Percentiles rank a stretch among this genome's conserved stretches.
phyloP scores from a whole-genome alignment of 257 asterid genomes.

The Solanum etuberosum region DNA sequence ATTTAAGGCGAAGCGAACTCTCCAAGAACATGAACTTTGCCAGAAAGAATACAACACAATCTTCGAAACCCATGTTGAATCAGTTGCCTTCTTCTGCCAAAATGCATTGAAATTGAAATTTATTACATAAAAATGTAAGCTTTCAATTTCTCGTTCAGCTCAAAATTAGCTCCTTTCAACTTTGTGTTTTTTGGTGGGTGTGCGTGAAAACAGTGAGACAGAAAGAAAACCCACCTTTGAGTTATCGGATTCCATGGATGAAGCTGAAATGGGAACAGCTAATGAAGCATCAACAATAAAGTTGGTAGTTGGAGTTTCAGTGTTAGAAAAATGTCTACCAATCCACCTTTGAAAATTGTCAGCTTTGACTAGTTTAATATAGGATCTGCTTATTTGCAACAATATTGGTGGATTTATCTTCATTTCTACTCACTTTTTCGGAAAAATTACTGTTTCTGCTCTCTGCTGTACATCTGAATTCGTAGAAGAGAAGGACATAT shows the following conservation, averaged over 20 bases:
- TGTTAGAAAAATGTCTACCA: neutral
- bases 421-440: neutral
- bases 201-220: neutral
- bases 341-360: neutral
- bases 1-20: conserved; percentile 70
- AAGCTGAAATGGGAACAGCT: neutral
- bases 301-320: neutral
- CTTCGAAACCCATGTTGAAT: conserved; percentile 27
- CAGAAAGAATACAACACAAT: conserved; percentile 65
- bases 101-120: neutral
- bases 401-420: neutral
- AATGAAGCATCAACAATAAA: neutral
- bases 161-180: neutral
- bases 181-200: neutral
- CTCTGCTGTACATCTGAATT: neutral
- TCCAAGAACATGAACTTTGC: conserved; percentile 87
- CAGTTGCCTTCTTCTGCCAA: conserved; percentile 23
- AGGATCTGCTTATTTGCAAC: neutral
- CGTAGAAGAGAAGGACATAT: neutral
- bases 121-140: neutral
- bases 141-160: neutral
- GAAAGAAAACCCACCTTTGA: neutral
- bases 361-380: neutral
- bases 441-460: neutral
- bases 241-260: neutral